These are phyloP conservation scores for Globisporangium parvum DNA, from an alignment of 352 stramenopile species.

Conservation along the genomic window DNA sequence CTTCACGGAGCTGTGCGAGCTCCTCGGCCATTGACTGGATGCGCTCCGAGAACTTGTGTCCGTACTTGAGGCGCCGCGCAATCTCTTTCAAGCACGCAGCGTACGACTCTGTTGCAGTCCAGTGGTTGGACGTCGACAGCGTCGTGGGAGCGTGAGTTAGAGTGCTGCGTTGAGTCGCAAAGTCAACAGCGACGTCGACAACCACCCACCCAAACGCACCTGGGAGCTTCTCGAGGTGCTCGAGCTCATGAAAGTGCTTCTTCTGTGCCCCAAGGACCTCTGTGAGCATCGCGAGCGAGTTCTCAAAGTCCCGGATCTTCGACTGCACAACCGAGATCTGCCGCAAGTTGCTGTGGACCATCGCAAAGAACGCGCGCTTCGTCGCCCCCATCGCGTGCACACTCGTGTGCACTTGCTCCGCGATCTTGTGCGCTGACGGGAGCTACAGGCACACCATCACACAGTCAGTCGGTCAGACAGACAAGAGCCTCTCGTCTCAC, in stretches of 20 bases:
- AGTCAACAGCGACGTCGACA: background rate
- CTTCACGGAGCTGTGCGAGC: slow-evolving; percentile 70
- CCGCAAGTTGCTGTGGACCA: slow-evolving; percentile 55
- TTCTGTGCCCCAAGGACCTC: slow-evolving; percentile 73
- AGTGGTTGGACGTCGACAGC: background rate
- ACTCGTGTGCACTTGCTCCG: slow-evolving; percentile 46
- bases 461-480: background rate
- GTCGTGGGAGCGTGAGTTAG: background rate
- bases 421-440: slow-evolving; percentile 54
- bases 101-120: slow-evolving; percentile 52
- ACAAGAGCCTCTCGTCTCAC: background rate
- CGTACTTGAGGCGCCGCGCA: slow-evolving; percentile 62
- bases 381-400: slow-evolving; percentile 50
- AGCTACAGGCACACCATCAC: slow-evolving; percentile 25
- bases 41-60: slow-evolving; percentile 61
- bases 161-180: background rate
- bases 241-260: slow-evolving; percentile 80
- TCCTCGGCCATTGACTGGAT: slow-evolving; percentile 87
- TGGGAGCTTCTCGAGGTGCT: slow-evolving; percentile 78
- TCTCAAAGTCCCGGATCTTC: slow-evolving; percentile 87
- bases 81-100: slow-evolving; percentile 75
- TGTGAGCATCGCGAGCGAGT: slow-evolving; percentile 74
- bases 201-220: slow-evolving; percentile 20
- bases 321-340: slow-evolving; percentile 78
- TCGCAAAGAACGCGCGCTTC: slow-evolving; percentile 46